Evolutionary conservation across 306 rosid species (phyloP), one percentile per base, ranked within the genome.

Genomic region (Quillaja saponaria): DNA sequence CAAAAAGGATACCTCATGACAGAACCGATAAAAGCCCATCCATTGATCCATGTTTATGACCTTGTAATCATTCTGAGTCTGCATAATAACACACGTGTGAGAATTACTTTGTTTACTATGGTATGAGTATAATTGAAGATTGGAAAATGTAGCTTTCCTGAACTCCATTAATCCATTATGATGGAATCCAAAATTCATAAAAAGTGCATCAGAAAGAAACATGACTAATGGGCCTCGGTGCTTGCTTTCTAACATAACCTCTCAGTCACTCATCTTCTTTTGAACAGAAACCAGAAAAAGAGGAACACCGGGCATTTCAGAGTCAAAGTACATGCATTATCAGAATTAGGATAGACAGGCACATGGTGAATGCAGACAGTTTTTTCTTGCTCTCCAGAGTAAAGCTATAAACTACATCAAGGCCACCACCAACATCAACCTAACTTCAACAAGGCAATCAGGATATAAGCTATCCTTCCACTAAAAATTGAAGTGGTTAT

Each of bases 41-140:
- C 97, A 89, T 25, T 94, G 99, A 69, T 94, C 99, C 95, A 83
- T 81, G 79, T 94, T 94, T 75, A 94, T 75, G 69, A 94, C 99
- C 74, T 94, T 87, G 85, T 94, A 94, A 80, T 94, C 99, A 72
- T 73, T 81, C 77, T 94, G 99, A 45, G 59, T 68, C 99, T 94
- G 88, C 80, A 73, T 42, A 28, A 62, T 21, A 63, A 72, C 34
- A 62, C 15, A 71, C 57, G 72, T 21, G 51, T 66, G 50, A 69
- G 67, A 58, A 74, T 13, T 20, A 28, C 19, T 10, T 52, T 25
- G 4, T 25, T 25, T 25, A 25, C 31, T 4, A 25, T 25, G 31
- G 31, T n/a, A n/a, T n/a, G n/a, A n/a, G n/a, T n/a, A n/a, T n/a
- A n/a, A n/a, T n/a, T n/a, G n/a, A n/a, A n/a, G n/a, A n/a, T 4